Percentiles rank a stretch among this genome's conserved stretches.
These are phyloP conservation scores for Mycocentrospora acerina DNA, from an alignment of 2,329 filamentous ascomycete species.

Conservation along the genomic window DNA sequence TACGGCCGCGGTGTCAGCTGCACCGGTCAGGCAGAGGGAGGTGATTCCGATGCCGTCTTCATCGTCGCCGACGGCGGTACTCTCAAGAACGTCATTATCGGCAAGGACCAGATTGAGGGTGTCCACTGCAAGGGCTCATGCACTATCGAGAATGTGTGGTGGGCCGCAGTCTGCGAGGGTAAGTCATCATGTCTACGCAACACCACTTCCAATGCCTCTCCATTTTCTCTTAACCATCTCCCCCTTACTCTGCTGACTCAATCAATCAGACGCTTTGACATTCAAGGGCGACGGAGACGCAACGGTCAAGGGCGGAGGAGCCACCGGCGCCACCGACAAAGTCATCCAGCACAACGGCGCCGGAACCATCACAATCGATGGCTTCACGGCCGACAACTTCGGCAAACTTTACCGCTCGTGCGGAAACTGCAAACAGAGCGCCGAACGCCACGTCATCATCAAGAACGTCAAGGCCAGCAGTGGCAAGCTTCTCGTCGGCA, in stretches of 20 bases:
- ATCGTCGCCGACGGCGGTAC: constrained; percentile 52
- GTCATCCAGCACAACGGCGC: constrained; percentile 45
- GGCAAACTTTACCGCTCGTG: constrained; percentile 48
- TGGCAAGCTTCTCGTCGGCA: constrained; percentile 47
- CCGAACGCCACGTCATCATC: constrained; percentile 46
- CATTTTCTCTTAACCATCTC: constrained; percentile 9
- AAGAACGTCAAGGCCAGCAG: constrained; percentile 44
- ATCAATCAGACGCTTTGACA: constrained; percentile 31
- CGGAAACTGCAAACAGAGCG: constrained; percentile 49
- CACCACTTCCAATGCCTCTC: too few species aligned
- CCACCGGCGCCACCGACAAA: constrained; percentile 39
- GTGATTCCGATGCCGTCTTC: constrained; percentile 52
- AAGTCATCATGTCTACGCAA: too few species aligned
- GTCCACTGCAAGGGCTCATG: constrained; percentile 44
- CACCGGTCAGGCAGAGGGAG: constrained; percentile 46
- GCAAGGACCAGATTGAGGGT: constrained; percentile 47
- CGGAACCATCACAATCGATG: constrained; percentile 37
- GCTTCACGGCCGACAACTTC: constrained; percentile 32
- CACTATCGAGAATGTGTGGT: constrained; percentile 50
- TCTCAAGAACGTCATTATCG: constrained; percentile 57
- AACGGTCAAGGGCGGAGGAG: constrained; percentile 43
- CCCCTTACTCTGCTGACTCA: background rate
- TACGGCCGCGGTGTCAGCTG: constrained; percentile 35
- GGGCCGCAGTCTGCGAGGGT: constrained; percentile 40
- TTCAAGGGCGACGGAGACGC: constrained; percentile 34